Base-by-base conservation (phyloP, 306 rosid genomes). In the Medicago truncatula region DNA sequence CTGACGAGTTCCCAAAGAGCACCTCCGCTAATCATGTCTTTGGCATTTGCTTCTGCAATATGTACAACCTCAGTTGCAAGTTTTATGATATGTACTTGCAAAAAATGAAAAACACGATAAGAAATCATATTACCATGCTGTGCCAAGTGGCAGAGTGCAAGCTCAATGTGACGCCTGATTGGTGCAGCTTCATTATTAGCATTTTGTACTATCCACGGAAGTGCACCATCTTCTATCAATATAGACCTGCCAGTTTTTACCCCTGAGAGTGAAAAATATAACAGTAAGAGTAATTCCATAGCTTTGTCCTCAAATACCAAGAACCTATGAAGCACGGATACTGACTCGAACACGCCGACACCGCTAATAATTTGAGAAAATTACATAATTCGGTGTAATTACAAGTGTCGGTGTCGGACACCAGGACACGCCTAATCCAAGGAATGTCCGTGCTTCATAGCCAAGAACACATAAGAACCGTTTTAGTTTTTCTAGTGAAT, bases 1-100 rank as follows among this genome's bases (percentile, higher is more conserved):
- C 97, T 95, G 70, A 96, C 96, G 13, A 96, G 87, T 85, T 96
- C 99, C 99, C 98, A 92, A 18, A 96, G 97, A 67, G 98, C 99
- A 73, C 99, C 99, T 20, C 99, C 97, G 76, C 90, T 86, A 15
- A 96, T 89, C 97, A 96, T 83, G 86, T 96, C 99, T 76, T 87
- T 92, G 17, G 98, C 93, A 90, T 92, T 96, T 54, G 89, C 92
- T 81, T 95, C 97, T 95, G 93, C 76, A 82, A 73, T 82, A 66
- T 65, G 28, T 63, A 25, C n/a, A 46, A 47, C 7, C 39, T 52
- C 11, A 56, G 8, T 66, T 66, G 76, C 13, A 44, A 57, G 12
- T 49, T 78, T 40, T 40, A 46, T 28, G 23, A 50, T 5, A 63
- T 60, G 74, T 43, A 46, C 44, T 23, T 25, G 20, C 17, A 75